Base-by-base conservation (phyloP, 805 yeast species). In the Schwanniomyces yamadae region DNA sequence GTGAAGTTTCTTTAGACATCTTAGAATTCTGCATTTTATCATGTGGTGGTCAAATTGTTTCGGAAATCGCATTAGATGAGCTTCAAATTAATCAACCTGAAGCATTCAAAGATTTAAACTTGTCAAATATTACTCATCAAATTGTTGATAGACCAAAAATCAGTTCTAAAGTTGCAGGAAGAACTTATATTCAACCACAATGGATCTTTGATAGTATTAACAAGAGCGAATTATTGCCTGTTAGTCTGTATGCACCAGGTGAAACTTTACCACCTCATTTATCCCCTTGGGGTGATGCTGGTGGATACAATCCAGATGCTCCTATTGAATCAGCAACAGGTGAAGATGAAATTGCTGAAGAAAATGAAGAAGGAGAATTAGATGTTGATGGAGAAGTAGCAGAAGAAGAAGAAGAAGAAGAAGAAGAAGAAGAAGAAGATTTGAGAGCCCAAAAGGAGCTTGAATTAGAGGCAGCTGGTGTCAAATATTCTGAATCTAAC, bases 211-310 rank as follows among this genome's bases (percentile, higher is more conserved):
- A 93, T 60, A 82, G 84, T 54, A 68, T 93, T 42, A 93, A 93
- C 69, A 83, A 84, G 63, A 76, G 78, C 33, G 71, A 76, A 41
- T 71, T 93, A 42, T 70, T 84, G 41, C 78, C 93, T 13, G 96
- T 87, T 15, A 80, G 82, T 37, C 73, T 73, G 37, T 93, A 93
- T 57, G 84, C 95, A 28, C 96, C 96, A 4, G 99, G 99, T 38
- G 97, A 91, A 66, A 69, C 87, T 4, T 72, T 93, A 46, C 99
- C 99, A 29, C 97, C 99, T 23, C 99, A 93, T 63, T 71, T 93
- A 54, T 86, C 96, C 34, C 99, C 99, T 70, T 93, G 99, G 98
- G 98, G 98, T 50, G 99, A 93, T 67, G 77, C 90, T 31, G 88
- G 84, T 50, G 83, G 82, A 36, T 93, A 93, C 66, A 80, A 91